A percentile compares a stretch with the other conserved stretches of the same genome.
These are phyloP conservation scores for Cryptosporidium tyzzeri DNA, from an alignment of 169 alveolate genomes.

Conservation along the genomic window DNA sequence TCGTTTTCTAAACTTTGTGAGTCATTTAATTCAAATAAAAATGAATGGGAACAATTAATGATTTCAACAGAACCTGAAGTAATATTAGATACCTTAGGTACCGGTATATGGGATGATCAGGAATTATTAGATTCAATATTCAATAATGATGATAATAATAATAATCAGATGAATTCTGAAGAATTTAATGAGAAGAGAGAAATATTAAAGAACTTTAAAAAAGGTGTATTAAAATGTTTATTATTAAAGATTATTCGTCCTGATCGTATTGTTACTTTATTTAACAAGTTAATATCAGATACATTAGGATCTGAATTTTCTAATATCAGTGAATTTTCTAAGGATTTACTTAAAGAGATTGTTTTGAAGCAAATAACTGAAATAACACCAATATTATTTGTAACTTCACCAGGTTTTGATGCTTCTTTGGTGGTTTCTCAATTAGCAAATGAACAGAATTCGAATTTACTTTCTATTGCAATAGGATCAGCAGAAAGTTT, in stretches of 20 bases:
- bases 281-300: conserved; percentile 85
- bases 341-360: conserved; percentile 87
- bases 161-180: conserved; percentile 3
- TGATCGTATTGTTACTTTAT: conserved; percentile 90
- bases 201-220: neutral
- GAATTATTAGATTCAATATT: neutral
- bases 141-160: neutral
- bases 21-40: conserved; percentile 49
- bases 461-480: conserved; percentile 92
- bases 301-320: conserved; percentile 91
- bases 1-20: conserved; percentile 64
- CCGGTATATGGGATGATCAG: conserved; percentile 10
- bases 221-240: conserved; percentile 78
- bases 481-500: conserved; percentile 98
- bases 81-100: conserved; percentile 48
- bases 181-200: conserved; percentile 3
- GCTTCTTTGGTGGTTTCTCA: conserved; percentile 93
- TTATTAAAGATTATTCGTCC: conserved; percentile 93
- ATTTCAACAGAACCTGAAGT: conserved; percentile 76
- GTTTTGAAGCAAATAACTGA: conserved; percentile 91
- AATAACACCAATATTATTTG: conserved; percentile 91
- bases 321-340: conserved; percentile 87
- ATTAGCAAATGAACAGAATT: conserved; percentile 90
- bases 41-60: conserved; percentile 72
- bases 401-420: conserved; percentile 98